Base-by-base conservation (phyloP, 1,284 basidiomycete genomes). In the Irpex sp. region DNA sequence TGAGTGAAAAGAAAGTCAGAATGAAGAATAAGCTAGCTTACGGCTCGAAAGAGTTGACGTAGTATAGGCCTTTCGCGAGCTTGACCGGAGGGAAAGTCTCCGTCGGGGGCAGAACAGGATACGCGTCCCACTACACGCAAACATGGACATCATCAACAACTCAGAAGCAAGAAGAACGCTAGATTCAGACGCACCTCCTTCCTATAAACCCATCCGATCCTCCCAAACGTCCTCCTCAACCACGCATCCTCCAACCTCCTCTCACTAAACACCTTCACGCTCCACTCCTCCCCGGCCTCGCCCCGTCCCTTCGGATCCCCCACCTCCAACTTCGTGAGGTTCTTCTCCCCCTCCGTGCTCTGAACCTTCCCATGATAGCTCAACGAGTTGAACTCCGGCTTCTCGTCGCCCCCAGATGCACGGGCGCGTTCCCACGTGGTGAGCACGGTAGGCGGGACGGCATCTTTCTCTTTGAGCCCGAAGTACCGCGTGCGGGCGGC, bases 251-350 rank as follows among this genome's bases (percentile, higher is more conserved):
- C 79, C 31, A 97, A 74, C 4, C 76, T 72, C 31, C 83, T 73
- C 67, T 85, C 80, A 0, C 93, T 96, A 74, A 98, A 97, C 61
- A 99, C 91, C 79, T 96, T 96, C 62, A 94, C 92, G 15, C 84
- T 80, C 82, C 86, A 91, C 70, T 76, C 75, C 58, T 67, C 63
- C 34, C 64, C 67, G 19, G 5, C 8, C 54, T 55, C 54, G 26
- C 31, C 26, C 34, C 54, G 6, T 31, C 54, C 54, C 54, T 26
- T 13, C 5, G 54, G 8, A 26, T 26, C 21, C 5, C 54, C 54
- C 54, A 55, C 54, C 15, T 62, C 66, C 26, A 62, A 68, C 66
- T 8, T 66, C 64, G 65, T 68, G 66, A 59, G 64, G 47, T 65
- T 65, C 58, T 57, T 65, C 54, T 13, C 19, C 66, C 60, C 75